phyloP scores from a whole-genome alignment of 345 rosid species.

The Gossypium stocksii region DNA sequence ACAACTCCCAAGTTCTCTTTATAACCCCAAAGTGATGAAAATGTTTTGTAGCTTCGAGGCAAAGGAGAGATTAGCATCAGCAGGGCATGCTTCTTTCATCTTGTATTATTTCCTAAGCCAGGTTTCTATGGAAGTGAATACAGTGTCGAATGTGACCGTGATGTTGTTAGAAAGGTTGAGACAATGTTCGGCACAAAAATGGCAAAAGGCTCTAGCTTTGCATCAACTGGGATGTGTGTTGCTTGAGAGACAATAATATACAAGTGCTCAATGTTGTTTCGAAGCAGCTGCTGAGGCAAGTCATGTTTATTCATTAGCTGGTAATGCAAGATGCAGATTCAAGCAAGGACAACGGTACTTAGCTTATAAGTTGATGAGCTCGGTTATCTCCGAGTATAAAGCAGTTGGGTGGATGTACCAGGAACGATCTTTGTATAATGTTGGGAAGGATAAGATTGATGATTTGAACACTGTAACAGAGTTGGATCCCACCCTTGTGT shows the following conservation, averaged over 20 bases:
- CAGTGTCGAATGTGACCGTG: constrained; percentile 76
- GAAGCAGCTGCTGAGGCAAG: constrained; percentile 64
- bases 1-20: constrained; percentile 67
- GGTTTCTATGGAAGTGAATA: constrained; percentile 69
- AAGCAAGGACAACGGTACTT: constrained; percentile 82
- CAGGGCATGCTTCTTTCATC: constrained; percentile 75
- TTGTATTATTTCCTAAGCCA: constrained; percentile 78
- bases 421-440: constrained; percentile 78
- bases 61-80: constrained; percentile 51
- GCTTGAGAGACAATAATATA: constrained; percentile 80
- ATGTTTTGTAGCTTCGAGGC: constrained; percentile 62
- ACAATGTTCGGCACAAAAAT: constrained; percentile 56
- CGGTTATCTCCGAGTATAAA: constrained; percentile 47
- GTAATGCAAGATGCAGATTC: constrained; percentile 78
- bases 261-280: constrained; percentile 84
- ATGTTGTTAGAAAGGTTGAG: constrained; percentile 81
- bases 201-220: constrained; percentile 87
- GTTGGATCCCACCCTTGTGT: constrained; percentile 82
- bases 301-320: constrained; percentile 63
- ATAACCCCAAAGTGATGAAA: constrained; percentile 52
- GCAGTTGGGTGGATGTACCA: constrained; percentile 90
- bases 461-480: constrained; percentile 70
- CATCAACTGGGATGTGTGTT: constrained; percentile 85
- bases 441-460: constrained; percentile 61
- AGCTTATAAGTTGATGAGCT: constrained; percentile 75